Conservation (phyloP, 2,329 filamentous ascomycete species). For the Colletotrichum godetiae region DNA sequence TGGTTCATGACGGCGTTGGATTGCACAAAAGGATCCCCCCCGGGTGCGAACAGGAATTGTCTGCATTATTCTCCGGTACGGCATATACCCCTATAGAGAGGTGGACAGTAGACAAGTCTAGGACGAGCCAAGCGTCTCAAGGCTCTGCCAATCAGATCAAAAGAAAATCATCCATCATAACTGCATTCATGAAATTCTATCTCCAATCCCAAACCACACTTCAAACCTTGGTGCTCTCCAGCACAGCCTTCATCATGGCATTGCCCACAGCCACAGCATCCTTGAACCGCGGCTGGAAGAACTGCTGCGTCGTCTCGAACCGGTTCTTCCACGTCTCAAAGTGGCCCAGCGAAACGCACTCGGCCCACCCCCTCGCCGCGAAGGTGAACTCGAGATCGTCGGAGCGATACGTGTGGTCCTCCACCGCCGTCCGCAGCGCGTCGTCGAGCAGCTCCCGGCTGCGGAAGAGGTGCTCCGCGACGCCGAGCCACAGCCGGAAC, state of each 20-base stretch:
- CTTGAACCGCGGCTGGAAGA: conserved; percentile 90
- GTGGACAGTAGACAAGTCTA: not conserved
- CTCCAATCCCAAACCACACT: not conserved
- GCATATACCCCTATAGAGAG: not conserved
- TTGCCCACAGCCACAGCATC: conserved; percentile 91
- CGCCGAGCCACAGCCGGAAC: conserved; percentile 95
- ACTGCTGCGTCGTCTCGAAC: conserved; percentile 89
- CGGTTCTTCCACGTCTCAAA: conserved; percentile 94
- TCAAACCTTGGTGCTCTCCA: conserved; percentile 75
- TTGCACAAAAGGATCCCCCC: conserved; percentile 12
- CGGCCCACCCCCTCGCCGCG: conserved; percentile 94
- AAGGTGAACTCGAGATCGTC: conserved; percentile 99
- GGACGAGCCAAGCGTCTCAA: not conserved
- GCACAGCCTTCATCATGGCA: conserved; percentile 95
- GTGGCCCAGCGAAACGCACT: conserved; percentile 89
- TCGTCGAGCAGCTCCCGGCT: conserved; percentile 84
- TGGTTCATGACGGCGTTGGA: conserved; percentile 18
- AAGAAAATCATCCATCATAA: not conserved
- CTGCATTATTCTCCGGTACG: conserved; percentile 5
- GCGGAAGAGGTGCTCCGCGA: conserved; percentile 96
- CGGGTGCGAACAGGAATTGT: not conserved
- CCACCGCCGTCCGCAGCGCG: conserved; percentile 84
- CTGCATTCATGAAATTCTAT: not conserved
- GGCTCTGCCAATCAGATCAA: not conserved
- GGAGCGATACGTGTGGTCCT: conserved; percentile 91